Percentiles rank a stretch among this genome's conserved stretches.
phyloP scores from a whole-genome alignment of 805 yeast species.

The Debaryomyces castellii region DNA sequence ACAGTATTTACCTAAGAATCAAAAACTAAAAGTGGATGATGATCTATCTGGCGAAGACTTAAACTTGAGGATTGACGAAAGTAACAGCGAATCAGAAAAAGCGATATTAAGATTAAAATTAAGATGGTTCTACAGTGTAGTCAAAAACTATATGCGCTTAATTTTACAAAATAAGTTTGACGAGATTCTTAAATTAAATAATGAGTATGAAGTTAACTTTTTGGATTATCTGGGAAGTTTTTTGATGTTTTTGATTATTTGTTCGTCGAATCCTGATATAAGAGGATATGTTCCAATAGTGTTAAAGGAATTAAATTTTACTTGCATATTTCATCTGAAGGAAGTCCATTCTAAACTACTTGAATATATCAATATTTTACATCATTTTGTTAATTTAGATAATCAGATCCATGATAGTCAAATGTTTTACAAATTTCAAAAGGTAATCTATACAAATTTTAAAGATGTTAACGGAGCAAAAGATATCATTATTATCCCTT shows the following conservation, averaged over 20 bases:
- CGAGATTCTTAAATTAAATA: not conserved
- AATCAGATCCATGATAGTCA: not conserved
- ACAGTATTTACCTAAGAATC: slow-evolving; percentile 15
- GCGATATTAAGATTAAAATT: slow-evolving; percentile 2
- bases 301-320: slow-evolving; percentile 3
- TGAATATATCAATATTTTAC: slow-evolving; percentile 9
- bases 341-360: not conserved
- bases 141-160: slow-evolving; percentile 4
- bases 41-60: not conserved
- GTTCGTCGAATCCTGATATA: slow-evolving; percentile 4
- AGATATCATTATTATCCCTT: slow-evolving; percentile 8
- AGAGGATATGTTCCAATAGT: slow-evolving; percentile 4
- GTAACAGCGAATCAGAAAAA: not conserved
- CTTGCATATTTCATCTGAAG: not conserved
- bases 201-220: not conserved
- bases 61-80: not conserved
- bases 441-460: slow-evolving; percentile 2
- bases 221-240: slow-evolving; percentile 7
- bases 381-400: slow-evolving; percentile 35
- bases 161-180: not conserved
- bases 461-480: not conserved
- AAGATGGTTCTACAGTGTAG: slow-evolving; percentile 6
- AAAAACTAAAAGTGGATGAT: not conserved
- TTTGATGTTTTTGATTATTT: slow-evolving; percentile 1
- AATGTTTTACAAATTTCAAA: slow-evolving; percentile 6